phyloP scores from a whole-genome alignment of 2,329 filamentous ascomycete genomes.

The Claviceps digitariae region DNA sequence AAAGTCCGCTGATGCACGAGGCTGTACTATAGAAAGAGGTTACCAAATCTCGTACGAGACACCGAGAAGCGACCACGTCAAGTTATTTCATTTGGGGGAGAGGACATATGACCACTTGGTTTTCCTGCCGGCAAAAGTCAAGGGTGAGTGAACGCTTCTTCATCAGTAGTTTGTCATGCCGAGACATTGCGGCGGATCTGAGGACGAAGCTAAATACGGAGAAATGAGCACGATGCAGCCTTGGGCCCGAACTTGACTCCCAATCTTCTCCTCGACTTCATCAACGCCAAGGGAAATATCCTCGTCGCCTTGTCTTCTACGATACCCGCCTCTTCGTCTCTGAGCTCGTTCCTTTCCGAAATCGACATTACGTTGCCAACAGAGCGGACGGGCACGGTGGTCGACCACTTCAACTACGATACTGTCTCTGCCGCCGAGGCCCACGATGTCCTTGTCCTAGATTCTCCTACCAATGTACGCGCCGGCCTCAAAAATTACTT shows the following conservation, averaged over 20 bases:
- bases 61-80: slow-evolving; percentile 63
- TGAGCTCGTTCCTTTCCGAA: slow-evolving; percentile 71
- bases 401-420: slow-evolving; percentile 96
- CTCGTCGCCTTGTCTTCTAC: slow-evolving; percentile 70
- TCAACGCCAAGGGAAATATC: slow-evolving; percentile 86
- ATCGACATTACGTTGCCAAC: slow-evolving; percentile 78
- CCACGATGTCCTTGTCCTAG: slow-evolving; percentile 78
- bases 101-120: slow-evolving; percentile 83
- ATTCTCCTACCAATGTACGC: slow-evolving; percentile 51
- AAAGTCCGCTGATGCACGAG: slow-evolving; percentile 11
- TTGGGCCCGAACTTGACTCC: slow-evolving; percentile 82
- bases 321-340: slow-evolving; percentile 52
- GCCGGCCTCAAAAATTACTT: slow-evolving; percentile 68
- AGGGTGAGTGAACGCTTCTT: slow-evolving; percentile 42
- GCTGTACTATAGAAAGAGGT: slow-evolving; percentile 51
- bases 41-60: slow-evolving; percentile 72
- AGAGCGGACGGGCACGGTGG: slow-evolving; percentile 71
- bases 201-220: background rate
- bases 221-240: slow-evolving; percentile 31
- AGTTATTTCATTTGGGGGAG: slow-evolving; percentile 76
- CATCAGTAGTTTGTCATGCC: background rate
- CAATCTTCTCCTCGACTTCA: slow-evolving; percentile 74
- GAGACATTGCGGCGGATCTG: background rate
- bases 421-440: slow-evolving; percentile 58
- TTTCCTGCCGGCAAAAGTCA: slow-evolving; percentile 77